Evolutionary conservation across 306 rosid genomes (phyloP), one percentile per base, ranked within the genome.

Genomic region (Rosa multiflora): DNA sequence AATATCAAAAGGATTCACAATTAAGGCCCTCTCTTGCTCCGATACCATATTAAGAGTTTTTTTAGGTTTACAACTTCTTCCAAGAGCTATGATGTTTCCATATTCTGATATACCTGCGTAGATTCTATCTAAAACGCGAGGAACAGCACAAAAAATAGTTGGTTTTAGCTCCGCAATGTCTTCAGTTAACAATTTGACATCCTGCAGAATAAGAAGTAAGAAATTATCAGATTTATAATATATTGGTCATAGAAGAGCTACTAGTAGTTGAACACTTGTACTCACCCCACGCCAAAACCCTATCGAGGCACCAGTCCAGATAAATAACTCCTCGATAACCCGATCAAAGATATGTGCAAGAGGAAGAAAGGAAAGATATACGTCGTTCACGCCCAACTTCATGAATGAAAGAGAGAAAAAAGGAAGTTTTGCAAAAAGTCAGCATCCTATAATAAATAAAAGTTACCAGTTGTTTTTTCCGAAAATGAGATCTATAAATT

Each of bases 211-310:
- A 10, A 66, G 52, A 82, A 23, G 32, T 82, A 46, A 81, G 56
- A 49, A 47, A 44, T 44, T 70, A 70, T 82, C 72, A 79, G 63
- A 79, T 71, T 62, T 61, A 46, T 56, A 37, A 74, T 77, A 69
- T 51, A 43, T 81, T 26, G 12, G 42, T 63, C 13, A 71, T 53
- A 69, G 72, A 58, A 14, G 23, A 83, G 42, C 10, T 44, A 49
- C 58, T 53, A 64, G 55, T 42, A 62, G 29, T 71, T 70, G 61
- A 70, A 83, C 96, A 90, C 86, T 74, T 73, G 67, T 74, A 83
- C 96, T 90, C 87, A 93, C 98, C 91, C 99, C 99, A 82, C 93
- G 97, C 99, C 99, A 95, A 84, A 93, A 95, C 76, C 99, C 98
- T 72, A 95, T 95, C 32, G 96, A 90, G 79, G 90, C 98, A 68